Evolutionary conservation across 2,329 filamentous ascomycete species (phyloP), one percentile per base, ranked within the genome.

Genomic region (Exophiala bonariae): DNA sequence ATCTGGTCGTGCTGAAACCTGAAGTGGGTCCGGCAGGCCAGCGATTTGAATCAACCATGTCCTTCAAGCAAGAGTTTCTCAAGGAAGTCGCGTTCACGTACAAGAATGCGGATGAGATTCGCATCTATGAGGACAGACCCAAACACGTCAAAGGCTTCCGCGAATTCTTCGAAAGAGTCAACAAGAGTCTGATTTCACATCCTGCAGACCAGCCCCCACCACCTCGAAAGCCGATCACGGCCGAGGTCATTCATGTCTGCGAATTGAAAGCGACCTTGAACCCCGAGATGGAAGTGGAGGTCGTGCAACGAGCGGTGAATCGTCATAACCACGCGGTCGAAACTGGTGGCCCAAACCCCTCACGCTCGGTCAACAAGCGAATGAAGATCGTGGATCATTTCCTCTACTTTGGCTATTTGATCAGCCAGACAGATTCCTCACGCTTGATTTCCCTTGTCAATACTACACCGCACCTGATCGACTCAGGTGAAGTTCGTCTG

Each of bases 361-460:
- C 65, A 8, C 74, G 72, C 32, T 73, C 74, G 1, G 63, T 65
- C 8, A 68, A 68, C 37, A 68, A 72, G 26, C 68, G 70, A 36
- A 76, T 93, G 50, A 78, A 81, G 58, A 89, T 99, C 64, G 89
- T 88, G 66, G 91, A 91, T 64, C 89, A 83, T 1, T 85, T 96
- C 40, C 89, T 90, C 68, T 96, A 92, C 69, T 96, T 93, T 1
- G 89, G 89, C 40, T 97, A 99, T 68, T 81, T 95, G 68, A 85
- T 99, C 56, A 77, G 77, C 32, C 75, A 82, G 38, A 74, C 80
- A 19, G 88, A 93, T 65, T 85, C 85, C 2, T 80, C 87, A 61
- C 82, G 80, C 45, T 75, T 97, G 30, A 79, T 87, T 46, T 78
- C 79, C 4, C 76, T 95, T 36, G 57, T 72, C 50, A 63, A 61